Conservation (phyloP, 192 early-diverging fungal species). For the Coemansia sp. region DNA sequence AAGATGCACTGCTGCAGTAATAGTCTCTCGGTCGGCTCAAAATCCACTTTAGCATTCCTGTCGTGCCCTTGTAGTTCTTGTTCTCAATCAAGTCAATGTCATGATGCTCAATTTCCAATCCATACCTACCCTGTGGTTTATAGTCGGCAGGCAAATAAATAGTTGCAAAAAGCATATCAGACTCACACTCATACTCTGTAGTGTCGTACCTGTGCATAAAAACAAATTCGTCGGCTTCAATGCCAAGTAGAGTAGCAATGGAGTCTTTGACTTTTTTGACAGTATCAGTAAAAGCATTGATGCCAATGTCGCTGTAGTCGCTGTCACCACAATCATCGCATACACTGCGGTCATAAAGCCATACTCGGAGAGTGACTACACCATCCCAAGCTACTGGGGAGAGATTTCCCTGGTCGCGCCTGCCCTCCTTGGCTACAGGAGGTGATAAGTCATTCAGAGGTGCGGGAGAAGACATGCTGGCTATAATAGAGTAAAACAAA, state of each 20-base stretch:
- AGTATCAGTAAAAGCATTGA: not conserved
- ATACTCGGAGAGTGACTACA: not conserved
- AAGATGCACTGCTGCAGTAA: not conserved
- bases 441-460: too few species aligned
- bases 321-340: not conserved
- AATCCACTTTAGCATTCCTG: not conserved
- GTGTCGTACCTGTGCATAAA: not conserved
- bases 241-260: not conserved
- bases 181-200: not conserved
- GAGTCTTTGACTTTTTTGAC: not conserved
- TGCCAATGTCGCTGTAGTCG: not conserved
- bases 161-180: not conserved
- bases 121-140: not conserved
- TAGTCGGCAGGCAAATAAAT: not conserved
- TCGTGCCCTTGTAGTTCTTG: not conserved
- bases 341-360: not conserved
- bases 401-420: too few species aligned
- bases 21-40: not conserved
- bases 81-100: not conserved
- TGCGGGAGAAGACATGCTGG: not conserved
- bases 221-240: not conserved
- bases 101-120: not conserved
- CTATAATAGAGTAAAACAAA: not conserved
- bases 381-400: not conserved
- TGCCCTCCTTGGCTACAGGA: too few species aligned